Conservation (phyloP, 805 yeast species). For the Candida quercuum region DNA sequence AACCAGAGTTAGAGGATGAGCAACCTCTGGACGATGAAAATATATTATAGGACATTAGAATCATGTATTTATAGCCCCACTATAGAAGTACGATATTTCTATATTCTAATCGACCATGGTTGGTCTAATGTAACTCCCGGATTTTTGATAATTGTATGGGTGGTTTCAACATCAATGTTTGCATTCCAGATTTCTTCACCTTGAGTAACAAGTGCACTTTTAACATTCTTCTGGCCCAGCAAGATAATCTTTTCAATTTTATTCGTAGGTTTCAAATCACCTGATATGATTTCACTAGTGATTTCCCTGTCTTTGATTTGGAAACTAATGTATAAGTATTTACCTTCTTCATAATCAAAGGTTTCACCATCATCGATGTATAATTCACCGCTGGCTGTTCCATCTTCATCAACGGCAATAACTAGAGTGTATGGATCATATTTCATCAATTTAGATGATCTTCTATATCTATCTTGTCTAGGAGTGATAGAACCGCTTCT, state of each 20-base stretch:
- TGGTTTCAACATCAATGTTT: slow-evolving; percentile 16
- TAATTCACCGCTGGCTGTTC: slow-evolving; percentile 50
- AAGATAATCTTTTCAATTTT: slow-evolving; percentile 52
- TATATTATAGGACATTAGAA: neutral
- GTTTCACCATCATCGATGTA: slow-evolving; percentile 87
- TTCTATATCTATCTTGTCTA: slow-evolving; percentile 67
- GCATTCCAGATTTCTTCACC: slow-evolving; percentile 34
- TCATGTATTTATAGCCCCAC: neutral
- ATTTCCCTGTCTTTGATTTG: slow-evolving; percentile 30
- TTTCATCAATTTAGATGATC: slow-evolving; percentile 71
- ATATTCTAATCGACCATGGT: slow-evolving; percentile 42
- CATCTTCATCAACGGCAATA: slow-evolving; percentile 47
- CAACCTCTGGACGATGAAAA: slow-evolving; percentile 5
- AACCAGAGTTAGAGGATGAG: slow-evolving; percentile 2
- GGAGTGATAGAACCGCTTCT: slow-evolving; percentile 77
- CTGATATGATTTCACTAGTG: slow-evolving; percentile 22
- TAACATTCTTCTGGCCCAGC: slow-evolving; percentile 28
- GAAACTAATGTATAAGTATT: slow-evolving; percentile 40
- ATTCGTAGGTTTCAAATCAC: slow-evolving; percentile 24
- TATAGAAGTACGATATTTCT: neutral
- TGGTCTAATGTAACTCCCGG: slow-evolving; percentile 43
- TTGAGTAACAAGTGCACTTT: slow-evolving; percentile 28
- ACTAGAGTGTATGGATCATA: slow-evolving; percentile 78
- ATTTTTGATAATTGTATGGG: slow-evolving; percentile 35
- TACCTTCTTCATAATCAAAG: slow-evolving; percentile 48